Evolutionary conservation across 768 basidiomycete genomes (phyloP).

Genomic region (Kwoniella pini): DNA sequence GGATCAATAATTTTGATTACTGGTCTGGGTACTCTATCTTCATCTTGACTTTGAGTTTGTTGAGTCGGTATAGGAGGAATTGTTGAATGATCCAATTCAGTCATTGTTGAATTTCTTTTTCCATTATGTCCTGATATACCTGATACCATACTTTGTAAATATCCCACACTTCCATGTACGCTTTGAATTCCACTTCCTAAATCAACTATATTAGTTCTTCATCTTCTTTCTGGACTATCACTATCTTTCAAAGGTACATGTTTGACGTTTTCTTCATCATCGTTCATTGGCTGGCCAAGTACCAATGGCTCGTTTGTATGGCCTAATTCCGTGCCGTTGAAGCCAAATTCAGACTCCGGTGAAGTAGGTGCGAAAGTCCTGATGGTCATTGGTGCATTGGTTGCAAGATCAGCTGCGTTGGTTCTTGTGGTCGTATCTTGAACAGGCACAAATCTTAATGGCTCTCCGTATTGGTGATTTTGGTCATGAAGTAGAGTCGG

Average conservation of each 20-base stretch:
- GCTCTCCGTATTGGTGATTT: not conserved
- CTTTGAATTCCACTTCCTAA: conserved; percentile 8
- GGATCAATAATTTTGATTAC: conserved; percentile 4
- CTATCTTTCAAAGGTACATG: conserved; percentile 2
- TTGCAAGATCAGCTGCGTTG: not conserved
- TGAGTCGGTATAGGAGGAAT: not conserved
- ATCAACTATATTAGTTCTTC: conserved; percentile 2
- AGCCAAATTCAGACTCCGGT: conserved; percentile 2
- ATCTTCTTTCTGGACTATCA: conserved; percentile 3
- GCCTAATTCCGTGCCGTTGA: conserved; percentile 7
- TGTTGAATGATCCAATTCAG: not conserved
- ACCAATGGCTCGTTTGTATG: conserved; percentile 1
- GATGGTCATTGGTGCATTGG: not conserved
- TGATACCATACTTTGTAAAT: conserved; percentile 14
- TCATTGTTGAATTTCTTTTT: not conserved
- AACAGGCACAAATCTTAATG: not conserved
- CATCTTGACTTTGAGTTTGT: not conserved
- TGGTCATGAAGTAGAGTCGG: not conserved
- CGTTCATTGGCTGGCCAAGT: conserved; percentile 9
- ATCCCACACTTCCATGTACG: conserved; percentile 15
- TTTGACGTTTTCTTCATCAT: not conserved
- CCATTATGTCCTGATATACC: conserved; percentile 7
- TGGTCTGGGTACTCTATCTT: not conserved
- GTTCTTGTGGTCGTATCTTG: not conserved
- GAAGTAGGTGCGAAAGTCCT: not conserved